A percentile compares a stretch with the other conserved stretches of the same genome.
Conservation (phyloP, 495 filamentous ascomycete species). For the Talaromyces liani region DNA sequence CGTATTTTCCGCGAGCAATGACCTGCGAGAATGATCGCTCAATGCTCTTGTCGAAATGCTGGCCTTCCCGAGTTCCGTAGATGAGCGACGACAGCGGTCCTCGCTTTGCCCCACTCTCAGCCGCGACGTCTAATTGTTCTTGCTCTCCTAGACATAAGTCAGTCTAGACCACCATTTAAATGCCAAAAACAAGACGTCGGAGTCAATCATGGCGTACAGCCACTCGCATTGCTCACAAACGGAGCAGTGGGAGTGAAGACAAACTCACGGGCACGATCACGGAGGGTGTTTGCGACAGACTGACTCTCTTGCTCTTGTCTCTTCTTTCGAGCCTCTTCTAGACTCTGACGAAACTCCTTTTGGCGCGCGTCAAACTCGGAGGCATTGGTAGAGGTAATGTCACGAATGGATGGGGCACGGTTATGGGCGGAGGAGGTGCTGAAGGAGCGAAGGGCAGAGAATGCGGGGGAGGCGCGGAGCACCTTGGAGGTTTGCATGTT, state of each 20-base stretch:
- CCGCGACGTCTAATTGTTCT: constrained; percentile 39
- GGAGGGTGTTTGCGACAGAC: constrained; percentile 40
- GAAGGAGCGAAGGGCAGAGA: constrained; percentile 51
- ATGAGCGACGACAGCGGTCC: constrained; percentile 61
- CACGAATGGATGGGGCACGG: constrained; percentile 71
- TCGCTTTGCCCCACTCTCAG: constrained; percentile 36
- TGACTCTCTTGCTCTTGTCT: constrained; percentile 81
- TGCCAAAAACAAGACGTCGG: background rate
- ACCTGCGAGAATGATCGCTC: constrained; percentile 92
- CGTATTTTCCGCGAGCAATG: constrained; percentile 92
- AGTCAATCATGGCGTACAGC: constrained; percentile 23
- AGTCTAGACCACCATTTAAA: background rate
- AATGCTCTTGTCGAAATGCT: constrained; percentile 87
- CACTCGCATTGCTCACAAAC: constrained; percentile 46
- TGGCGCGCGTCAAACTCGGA: constrained; percentile 72
- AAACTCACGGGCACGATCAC: constrained; percentile 38
- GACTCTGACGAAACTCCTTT: constrained; percentile 76
- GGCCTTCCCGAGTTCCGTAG: constrained; percentile 91
- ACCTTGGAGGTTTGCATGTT: constrained; percentile 43
- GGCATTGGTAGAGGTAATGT: constrained; percentile 66
- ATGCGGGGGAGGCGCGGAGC: constrained; percentile 36
- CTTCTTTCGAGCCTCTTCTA: constrained; percentile 64
- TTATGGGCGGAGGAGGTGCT: constrained; percentile 46
- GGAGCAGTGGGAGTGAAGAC: constrained; percentile 44
- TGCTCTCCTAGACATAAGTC: constrained; percentile 34